Conservation (phyloP, 371 early-diverging fungal species). For the Umbelopsis sp. region DNA sequence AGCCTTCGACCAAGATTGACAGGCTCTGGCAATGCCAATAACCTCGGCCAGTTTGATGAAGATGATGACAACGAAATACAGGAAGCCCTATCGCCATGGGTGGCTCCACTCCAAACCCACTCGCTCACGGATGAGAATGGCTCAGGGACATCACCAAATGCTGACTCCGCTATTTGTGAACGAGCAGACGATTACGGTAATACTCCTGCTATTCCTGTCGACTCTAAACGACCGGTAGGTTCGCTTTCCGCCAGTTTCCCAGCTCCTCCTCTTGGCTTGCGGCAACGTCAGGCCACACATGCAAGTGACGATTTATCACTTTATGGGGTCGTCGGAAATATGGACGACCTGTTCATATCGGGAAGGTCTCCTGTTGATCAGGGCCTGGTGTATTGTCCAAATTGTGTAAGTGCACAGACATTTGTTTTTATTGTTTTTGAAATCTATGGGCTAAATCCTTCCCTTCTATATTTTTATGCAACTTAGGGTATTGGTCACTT, state of each 20-base stretch:
- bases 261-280: not conserved
- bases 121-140: not conserved
- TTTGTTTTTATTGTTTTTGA: not conserved
- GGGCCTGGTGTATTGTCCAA: conserved; percentile 2
- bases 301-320: not conserved
- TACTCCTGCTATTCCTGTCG: not conserved
- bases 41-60: not conserved
- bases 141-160: not conserved
- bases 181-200: not conserved
- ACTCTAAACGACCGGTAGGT: not conserved
- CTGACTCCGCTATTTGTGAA: conserved; percentile 4
- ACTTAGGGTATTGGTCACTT: conserved; percentile 6
- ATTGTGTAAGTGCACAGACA: conserved; percentile 2
- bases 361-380: not conserved
- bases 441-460: not conserved
- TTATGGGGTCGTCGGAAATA: not conserved
- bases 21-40: not conserved
- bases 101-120: conserved; percentile 10
- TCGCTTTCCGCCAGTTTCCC: not conserved
- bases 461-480: not conserved
- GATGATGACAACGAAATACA: not conserved
- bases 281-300: not conserved
- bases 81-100: not conserved
- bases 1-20: not conserved
- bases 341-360: not conserved